Evolutionary conservation across 495 filamentous ascomycete species (phyloP), one percentile per base, ranked within the genome.

Genomic region (Durotheca rogersii): DNA sequence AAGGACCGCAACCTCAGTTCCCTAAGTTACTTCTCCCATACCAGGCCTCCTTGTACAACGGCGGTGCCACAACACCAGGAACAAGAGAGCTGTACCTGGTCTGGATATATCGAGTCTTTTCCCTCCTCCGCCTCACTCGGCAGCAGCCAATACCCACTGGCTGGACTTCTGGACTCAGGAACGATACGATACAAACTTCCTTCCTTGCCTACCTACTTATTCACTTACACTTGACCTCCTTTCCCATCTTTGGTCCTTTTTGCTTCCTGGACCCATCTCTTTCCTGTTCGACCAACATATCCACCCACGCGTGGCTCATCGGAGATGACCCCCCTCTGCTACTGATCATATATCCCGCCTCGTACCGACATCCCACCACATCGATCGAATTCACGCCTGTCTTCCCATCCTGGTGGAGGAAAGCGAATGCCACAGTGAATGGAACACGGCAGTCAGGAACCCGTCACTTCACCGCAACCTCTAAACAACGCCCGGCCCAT

Each of bases 251-350:
- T n/a, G 4, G 11, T 35, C 15, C 15, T 35, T 5, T 35, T 5
- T 35, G 27, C 12, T 25, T 49, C 42, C 36, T 18, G 45, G 52
- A 52, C 11, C 11, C 47, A 7, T 16, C 47, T 18, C 51, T 20
- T 48, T 52, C 47, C 19, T 12, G 20, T 49, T 51, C 51, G 51
- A 48, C 23, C n/a, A n/a, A 27, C 23, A 27, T 27, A 27, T 27
- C 23, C 9, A 27, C 23, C 4, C 9, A 9, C 4, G 9, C 47
- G 56, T 60, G 57, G 57, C 51, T 52, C 52, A 60, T 60, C 57
- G 38, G 62, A 62, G 41, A 59, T 65, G 58, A 65, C 51, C 48
- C 9, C n/a, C 37, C 29, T 51, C 41, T 38, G n/a, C 34, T 41
- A 47, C 50, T 45, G 41, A 40, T 27, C 23, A 4, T 35, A 62